A percentile compares a stretch with the other conserved stretches of the same genome.
Conservation (phyloP, 495 filamentous ascomycete genomes). For the Aspergillus panamensis region DNA sequence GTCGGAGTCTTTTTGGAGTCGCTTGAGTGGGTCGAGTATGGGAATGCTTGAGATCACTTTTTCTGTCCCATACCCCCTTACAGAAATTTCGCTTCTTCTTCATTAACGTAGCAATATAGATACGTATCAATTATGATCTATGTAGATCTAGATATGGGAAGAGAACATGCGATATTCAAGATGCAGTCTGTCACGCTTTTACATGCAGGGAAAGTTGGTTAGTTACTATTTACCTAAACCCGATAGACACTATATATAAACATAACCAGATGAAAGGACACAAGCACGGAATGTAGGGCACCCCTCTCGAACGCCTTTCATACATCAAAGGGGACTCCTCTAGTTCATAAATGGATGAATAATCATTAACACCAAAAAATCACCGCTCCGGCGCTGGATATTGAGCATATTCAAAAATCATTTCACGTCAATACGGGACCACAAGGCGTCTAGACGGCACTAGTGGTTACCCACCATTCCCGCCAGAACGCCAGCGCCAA, state of each 20-base stretch:
- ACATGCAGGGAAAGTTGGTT: neutral
- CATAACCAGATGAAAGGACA: neutral
- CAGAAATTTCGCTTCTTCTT: too few relatives aligned
- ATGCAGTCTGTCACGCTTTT: neutral
- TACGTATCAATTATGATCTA: too few relatives aligned
- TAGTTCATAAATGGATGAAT: slow-evolving; percentile 3
- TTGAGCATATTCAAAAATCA: slow-evolving; percentile 5
- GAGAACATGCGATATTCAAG: neutral
- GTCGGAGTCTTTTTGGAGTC: neutral
- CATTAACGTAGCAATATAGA: too few relatives aligned
- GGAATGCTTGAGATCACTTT: too few relatives aligned
- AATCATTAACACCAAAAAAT: slow-evolving; percentile 7
- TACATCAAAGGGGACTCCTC: slow-evolving; percentile 12
- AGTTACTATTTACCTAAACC: slow-evolving; percentile 2
- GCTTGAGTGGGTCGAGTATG: neutral
- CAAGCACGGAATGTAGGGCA: neutral
- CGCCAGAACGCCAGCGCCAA: slow-evolving; percentile 72
- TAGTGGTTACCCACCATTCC: slow-evolving; percentile 48
- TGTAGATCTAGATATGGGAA: too few relatives aligned
- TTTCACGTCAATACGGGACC: slow-evolving; percentile 8
- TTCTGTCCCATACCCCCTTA: too few relatives aligned
- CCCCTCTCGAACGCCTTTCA: slow-evolving; percentile 8
- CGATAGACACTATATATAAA: slow-evolving; percentile 6
- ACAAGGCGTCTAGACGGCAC: neutral
- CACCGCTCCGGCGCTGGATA: neutral